Percentiles rank a stretch among this genome's conserved stretches.
Conservation (phyloP, 495 filamentous ascomycete genomes). For the Penicillium turbatum region DNA sequence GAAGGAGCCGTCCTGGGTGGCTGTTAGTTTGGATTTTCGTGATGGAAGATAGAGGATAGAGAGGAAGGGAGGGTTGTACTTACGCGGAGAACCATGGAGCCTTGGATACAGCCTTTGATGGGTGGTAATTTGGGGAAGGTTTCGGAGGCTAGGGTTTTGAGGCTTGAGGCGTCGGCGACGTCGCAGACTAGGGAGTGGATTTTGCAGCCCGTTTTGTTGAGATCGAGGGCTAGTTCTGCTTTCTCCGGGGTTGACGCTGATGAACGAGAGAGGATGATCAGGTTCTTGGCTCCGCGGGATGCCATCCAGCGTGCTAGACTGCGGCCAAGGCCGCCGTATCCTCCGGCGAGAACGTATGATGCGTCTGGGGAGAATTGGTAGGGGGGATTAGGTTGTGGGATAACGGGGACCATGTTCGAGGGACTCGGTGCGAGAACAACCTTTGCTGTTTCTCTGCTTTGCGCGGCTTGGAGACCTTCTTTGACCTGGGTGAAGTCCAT, state of each 20-base stretch:
- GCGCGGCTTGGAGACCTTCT: neutral
- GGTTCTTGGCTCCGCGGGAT: constrained; percentile 24
- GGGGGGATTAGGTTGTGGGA: constrained; percentile 8
- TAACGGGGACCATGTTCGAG: constrained; percentile 12
- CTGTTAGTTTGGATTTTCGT: constrained; percentile 1
- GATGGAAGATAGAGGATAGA: too few species aligned
- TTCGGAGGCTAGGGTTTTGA: constrained; percentile 11
- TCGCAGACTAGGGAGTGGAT: constrained; percentile 16
- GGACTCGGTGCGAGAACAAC: constrained; percentile 10
- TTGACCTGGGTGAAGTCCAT: constrained; percentile 12
- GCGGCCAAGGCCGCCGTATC: constrained; percentile 40
- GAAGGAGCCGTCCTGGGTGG: constrained; percentile 30
- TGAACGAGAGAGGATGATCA: constrained; percentile 28
- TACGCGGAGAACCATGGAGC: constrained; percentile 38
- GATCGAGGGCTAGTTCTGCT: constrained; percentile 12
- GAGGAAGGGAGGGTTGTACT: neutral
- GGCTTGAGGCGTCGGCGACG: constrained; percentile 16
- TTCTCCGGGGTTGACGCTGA: neutral
- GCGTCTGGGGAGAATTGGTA: constrained; percentile 19
- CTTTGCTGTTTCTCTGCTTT: neutral
- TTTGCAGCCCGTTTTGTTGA: constrained; percentile 16
- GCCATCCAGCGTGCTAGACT: constrained; percentile 39
- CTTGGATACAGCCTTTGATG: constrained; percentile 39
- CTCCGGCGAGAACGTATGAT: constrained; percentile 33
- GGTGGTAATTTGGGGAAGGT: constrained; percentile 18